Evolutionary conservation across 1,139 yeast species (phyloP).

Genomic region (Pichia sp.): DNA sequence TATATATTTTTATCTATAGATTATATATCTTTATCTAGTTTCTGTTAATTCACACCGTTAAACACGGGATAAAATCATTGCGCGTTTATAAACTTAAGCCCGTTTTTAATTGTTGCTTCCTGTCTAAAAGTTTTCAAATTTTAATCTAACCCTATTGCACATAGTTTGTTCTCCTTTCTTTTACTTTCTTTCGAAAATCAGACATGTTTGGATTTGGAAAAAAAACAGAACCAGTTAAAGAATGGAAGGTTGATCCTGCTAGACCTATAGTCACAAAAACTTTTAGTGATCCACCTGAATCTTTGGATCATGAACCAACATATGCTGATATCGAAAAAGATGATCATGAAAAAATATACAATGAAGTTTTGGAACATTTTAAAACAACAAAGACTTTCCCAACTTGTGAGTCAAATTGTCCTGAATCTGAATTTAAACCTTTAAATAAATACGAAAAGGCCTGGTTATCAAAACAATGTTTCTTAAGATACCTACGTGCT

Average conservation of each 20-base stretch:
- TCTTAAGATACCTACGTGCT: constrained; percentile 80
- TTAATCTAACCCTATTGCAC: too few species aligned
- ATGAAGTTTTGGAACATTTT: constrained; percentile 52
- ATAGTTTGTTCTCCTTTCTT: background rate
- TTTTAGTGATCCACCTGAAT: constrained; percentile 19
- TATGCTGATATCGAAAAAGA: constrained; percentile 29
- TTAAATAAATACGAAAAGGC: constrained; percentile 60
- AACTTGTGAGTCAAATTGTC: constrained; percentile 33
- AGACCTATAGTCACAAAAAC: constrained; percentile 19
- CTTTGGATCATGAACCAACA: constrained; percentile 15
- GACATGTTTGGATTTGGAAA: constrained; percentile 23
- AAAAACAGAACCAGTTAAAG: constrained; percentile 16
- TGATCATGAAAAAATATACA: constrained; percentile 55
- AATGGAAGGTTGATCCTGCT: constrained; percentile 24
- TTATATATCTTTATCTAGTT: too few species aligned
- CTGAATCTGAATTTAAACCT: constrained; percentile 27
- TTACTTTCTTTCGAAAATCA: background rate
- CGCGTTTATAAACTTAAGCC: too few species aligned
- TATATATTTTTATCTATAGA: too few species aligned
- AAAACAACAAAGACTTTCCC: constrained; percentile 33
- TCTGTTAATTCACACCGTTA: too few species aligned
- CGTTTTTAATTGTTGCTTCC: too few species aligned
- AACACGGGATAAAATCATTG: too few species aligned
- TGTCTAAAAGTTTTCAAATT: too few species aligned
- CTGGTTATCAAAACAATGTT: constrained; percentile 87